Percentiles rank a stretch among this genome's conserved stretches.
These are phyloP conservation scores for Plenodomus biglobosus DNA, from an alignment of 2,329 filamentous ascomycete genomes.

Conservation along the genomic window DNA sequence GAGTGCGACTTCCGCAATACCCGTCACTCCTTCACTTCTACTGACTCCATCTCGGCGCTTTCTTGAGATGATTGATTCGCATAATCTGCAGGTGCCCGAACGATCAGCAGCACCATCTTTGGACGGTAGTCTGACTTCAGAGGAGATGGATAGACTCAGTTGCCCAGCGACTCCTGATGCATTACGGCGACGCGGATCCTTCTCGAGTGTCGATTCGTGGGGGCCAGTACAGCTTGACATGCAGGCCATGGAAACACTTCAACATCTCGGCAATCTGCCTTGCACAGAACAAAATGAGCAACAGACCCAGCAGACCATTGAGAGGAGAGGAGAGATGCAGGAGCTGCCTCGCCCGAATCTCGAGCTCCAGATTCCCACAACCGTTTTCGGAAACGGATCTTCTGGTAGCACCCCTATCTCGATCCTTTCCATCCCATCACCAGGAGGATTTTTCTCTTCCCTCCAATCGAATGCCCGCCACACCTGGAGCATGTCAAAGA, in stretches of 20 bases:
- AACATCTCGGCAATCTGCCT: conserved; percentile 60
- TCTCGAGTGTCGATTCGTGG: conserved; percentile 65
- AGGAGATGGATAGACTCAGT: conserved; percentile 80
- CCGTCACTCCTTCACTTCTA: conserved; percentile 51
- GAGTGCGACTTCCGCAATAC: conserved; percentile 57
- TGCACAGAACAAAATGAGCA: conserved; percentile 23
- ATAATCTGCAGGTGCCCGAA: conserved; percentile 65
- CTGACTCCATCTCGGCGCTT: conserved; percentile 76
- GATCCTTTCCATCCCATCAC: conserved; percentile 84
- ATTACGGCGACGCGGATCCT: conserved; percentile 40
- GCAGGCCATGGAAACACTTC: conserved; percentile 76
- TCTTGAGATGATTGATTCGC: conserved; percentile 66
- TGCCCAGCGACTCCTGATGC: conserved; percentile 78
- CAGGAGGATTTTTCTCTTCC: conserved; percentile 87
- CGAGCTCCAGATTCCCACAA: conserved; percentile 30
- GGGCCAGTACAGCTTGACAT: conserved; percentile 65
- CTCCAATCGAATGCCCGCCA: conserved; percentile 73
- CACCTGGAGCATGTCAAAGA: conserved; percentile 70
- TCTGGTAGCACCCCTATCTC: conserved; percentile 65
- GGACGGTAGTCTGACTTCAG: conserved; percentile 84
- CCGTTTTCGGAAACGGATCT: conserved; percentile 38
- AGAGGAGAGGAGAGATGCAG: conserved; percentile 63
- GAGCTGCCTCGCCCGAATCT: conserved; percentile 57
- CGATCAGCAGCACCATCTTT: conserved; percentile 82
- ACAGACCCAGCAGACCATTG: conserved; percentile 36